These are phyloP conservation scores for Lentinula boryana DNA, from an alignment of 768 basidiomycete genomes.

Conservation along the genomic window DNA sequence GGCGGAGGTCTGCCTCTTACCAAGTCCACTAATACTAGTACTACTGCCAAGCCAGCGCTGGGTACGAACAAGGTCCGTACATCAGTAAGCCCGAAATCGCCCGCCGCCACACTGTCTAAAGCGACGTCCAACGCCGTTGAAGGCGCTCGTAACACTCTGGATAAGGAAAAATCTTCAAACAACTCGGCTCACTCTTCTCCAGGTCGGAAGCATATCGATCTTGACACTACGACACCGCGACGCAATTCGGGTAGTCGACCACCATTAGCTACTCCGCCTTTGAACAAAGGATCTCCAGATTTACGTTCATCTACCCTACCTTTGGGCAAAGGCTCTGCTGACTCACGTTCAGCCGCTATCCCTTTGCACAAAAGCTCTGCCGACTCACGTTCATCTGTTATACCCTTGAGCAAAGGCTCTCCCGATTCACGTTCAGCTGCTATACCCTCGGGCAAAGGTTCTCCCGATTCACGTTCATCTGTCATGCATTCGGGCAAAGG, in stretches of 20 bases:
- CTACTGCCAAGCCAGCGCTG: constrained; percentile 26
- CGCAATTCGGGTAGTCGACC: constrained; percentile 41
- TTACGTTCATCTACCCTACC: not conserved
- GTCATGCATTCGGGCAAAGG: not conserved
- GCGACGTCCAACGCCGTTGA: constrained; percentile 25
- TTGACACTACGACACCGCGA: constrained; percentile 42
- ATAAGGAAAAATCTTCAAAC: constrained; percentile 29
- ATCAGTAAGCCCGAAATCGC: constrained; percentile 47
- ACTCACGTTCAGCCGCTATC: constrained; percentile 14
- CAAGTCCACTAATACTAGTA: constrained; percentile 19
- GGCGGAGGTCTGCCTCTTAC: constrained; percentile 32
- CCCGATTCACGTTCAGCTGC: not conserved
- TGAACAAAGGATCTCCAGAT: constrained; percentile 6
- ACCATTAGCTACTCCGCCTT: constrained; percentile 32
- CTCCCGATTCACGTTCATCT: not conserved
- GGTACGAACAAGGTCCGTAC: constrained; percentile 41
- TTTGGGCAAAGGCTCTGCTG: not conserved
- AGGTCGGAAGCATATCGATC: constrained; percentile 51
- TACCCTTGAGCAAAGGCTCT: not conserved
- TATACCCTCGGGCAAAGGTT: not conserved
- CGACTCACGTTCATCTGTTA: not conserved
- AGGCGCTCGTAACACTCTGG: constrained; percentile 27
- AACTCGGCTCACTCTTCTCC: constrained; percentile 60
- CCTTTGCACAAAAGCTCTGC: constrained; percentile 13
- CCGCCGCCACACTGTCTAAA: constrained; percentile 29